These are phyloP conservation scores for Colletotrichum sansevieriae DNA, from an alignment of 2,329 filamentous ascomycete species.

Conservation along the genomic window DNA sequence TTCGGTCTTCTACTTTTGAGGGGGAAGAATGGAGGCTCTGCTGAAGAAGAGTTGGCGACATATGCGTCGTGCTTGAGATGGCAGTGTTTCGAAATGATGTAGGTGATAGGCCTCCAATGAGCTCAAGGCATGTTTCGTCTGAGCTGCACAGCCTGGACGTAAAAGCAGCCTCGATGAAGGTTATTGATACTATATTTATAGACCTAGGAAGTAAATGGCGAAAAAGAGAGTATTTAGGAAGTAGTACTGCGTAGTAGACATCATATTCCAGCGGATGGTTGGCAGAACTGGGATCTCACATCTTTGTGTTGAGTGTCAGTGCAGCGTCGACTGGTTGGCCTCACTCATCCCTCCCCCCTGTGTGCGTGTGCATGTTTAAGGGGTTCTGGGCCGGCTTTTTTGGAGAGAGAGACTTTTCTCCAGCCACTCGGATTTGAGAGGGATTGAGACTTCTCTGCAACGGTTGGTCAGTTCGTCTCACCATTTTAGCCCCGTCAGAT, in stretches of 20 bases:
- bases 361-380: too few species aligned
- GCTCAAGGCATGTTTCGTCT: constrained; percentile 29
- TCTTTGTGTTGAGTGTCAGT: too few species aligned
- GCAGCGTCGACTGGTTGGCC: neutral
- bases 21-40: too few species aligned
- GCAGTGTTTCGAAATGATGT: too few species aligned
- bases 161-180: neutral
- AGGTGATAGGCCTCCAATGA: neutral
- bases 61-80: too few species aligned
- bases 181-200: too few species aligned
- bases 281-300: neutral
- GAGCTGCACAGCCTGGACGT: constrained; percentile 27
- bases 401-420: neutral
- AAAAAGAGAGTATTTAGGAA: too few species aligned
- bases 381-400: neutral
- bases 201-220: too few species aligned
- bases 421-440: constrained; percentile 37
- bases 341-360: too few species aligned
- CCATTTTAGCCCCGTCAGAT: constrained; percentile 27
- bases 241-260: too few species aligned
- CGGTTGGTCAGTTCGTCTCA: constrained; percentile 34
- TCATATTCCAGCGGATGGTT: neutral
- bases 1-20: too few species aligned
- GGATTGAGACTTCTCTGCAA: neutral
- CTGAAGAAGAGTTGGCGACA: too few species aligned